phyloP scores from a whole-genome alignment of 179 eudicot species.

The Patellifolia procumbens region DNA sequence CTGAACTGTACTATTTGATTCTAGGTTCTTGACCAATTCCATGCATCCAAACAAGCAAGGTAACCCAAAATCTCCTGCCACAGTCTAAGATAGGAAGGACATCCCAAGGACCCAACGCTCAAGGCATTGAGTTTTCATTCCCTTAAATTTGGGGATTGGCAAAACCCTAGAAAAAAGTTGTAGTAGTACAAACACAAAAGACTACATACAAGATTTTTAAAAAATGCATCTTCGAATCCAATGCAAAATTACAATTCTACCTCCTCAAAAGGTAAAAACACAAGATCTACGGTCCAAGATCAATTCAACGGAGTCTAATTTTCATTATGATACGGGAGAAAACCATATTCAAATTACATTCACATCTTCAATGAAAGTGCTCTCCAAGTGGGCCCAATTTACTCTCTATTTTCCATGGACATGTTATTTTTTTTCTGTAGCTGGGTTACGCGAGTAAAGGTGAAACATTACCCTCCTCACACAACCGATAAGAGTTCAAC shows the following conservation, averaged over 20 bases:
- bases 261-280: conserved; percentile 25
- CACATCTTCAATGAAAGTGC: background rate
- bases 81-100: background rate
- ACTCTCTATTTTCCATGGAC: conserved; percentile 10
- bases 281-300: conserved; percentile 5
- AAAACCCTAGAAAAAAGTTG: background rate
- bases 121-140: conserved; percentile 10
- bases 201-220: background rate
- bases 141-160: conserved; percentile 20
- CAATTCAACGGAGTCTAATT: background rate
- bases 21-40: background rate
- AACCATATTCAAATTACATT: background rate
- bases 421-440: background rate
- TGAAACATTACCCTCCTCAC: no score
- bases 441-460: conserved; percentile 15
- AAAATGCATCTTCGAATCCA: conserved; percentile 3
- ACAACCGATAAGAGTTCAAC: no score
- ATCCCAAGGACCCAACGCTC: conserved; percentile 16
- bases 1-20: no score
- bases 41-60: background rate
- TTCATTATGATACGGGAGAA: background rate
- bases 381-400: background rate
- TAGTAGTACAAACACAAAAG: background rate
- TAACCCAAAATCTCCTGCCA: conserved; percentile 1
- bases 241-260: conserved; percentile 6